A percentile compares a stretch with the other conserved stretches of the same genome.
Evolutionary conservation across 2,329 filamentous ascomycete species (phyloP).

Genomic region (Ophiocordyceps camponoti-saundersi): DNA sequence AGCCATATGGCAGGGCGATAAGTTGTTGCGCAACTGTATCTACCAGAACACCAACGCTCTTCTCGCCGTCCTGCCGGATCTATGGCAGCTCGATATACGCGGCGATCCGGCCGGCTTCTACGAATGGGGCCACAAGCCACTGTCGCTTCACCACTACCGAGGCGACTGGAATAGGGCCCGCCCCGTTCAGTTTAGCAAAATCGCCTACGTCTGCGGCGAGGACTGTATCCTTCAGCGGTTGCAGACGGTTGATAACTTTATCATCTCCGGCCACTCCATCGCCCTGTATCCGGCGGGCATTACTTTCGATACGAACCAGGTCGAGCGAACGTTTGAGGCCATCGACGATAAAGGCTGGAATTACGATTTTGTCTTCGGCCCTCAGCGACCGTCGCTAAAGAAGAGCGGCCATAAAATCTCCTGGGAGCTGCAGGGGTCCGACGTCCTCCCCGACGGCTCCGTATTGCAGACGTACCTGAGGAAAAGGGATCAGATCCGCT

Average conservation of each 20-base stretch:
- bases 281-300: slow-evolving; percentile 36
- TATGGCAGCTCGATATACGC: slow-evolving; percentile 44
- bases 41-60: slow-evolving; percentile 43
- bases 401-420: slow-evolving; percentile 32
- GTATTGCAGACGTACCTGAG: slow-evolving; percentile 36
- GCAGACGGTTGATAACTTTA: slow-evolving; percentile 31
- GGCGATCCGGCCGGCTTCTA: slow-evolving; percentile 47
- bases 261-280: slow-evolving; percentile 43
- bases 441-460: slow-evolving; percentile 27
- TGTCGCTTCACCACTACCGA: slow-evolving; percentile 48
- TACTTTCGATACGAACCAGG: slow-evolving; percentile 28
- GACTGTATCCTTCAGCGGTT: slow-evolving; percentile 43
- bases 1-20: slow-evolving; percentile 44
- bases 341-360: slow-evolving; percentile 31
- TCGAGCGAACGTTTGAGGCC: slow-evolving; percentile 34
- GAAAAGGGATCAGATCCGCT: slow-evolving; percentile 33
- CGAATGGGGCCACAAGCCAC: slow-evolving; percentile 40
- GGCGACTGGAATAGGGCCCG: slow-evolving; percentile 33
- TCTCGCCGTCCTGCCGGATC: slow-evolving; percentile 36
- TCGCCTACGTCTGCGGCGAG: slow-evolving; percentile 42
- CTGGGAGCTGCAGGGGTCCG: slow-evolving; percentile 35
- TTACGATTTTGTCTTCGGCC: slow-evolving; percentile 32
- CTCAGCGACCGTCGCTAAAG: slow-evolving; percentile 27
- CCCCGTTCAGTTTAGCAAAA: slow-evolving; percentile 37
- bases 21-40: slow-evolving; percentile 44